Base-by-base conservation (phyloP, 805 yeast genomes). In the Schwanniomyces yamadae region DNA sequence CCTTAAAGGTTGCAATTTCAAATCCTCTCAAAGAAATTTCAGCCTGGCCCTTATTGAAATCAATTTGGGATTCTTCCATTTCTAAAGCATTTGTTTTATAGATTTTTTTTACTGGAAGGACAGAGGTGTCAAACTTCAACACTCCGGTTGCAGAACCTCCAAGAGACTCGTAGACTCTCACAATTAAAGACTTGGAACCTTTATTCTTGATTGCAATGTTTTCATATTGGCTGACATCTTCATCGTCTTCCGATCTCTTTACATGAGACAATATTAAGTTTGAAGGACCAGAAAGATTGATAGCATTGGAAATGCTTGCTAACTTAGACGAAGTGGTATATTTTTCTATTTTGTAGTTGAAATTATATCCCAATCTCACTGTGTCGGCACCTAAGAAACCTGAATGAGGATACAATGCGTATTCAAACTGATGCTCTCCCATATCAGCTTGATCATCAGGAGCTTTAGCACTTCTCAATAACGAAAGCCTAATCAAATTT, bases 371-470 rank as follows among this genome's bases (percentile, higher is more conserved):
- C 30, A 82, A 71, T 41, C 77, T 75, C 10, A 91, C 90, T 3
- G 88, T 80, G 16, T 78, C 77, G 1, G 71, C 55, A 7, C 77
- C 70, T 32, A 91, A 65, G 0, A 74, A 61, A 3, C 95, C 96
- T 14, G 54, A 48, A 58, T 91, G 99, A 4, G 98, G 97, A 40
- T 77, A 75, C 23, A 91, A 61, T 0, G 95, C 95, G 60, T 90
- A 93, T 42, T 79, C 79, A 65, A 93, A 84, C 39, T 67, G 69
- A 59, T 91, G 99, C 13, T 64, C 55, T 3, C 96, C 98, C 85
- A 93, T 88, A 58, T 91, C 99, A 6, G 98, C 97, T 54, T 79
- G 73, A 6, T 82, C 90, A 71, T 91, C 99, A 0, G 99, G 99
- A 14, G 88, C 85, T 61, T 93, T 91, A 20, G 99, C 89, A 10